Conservation (phyloP, 1,139 yeast genomes). For the Nadsonia starkeyi-henricii region DNA sequence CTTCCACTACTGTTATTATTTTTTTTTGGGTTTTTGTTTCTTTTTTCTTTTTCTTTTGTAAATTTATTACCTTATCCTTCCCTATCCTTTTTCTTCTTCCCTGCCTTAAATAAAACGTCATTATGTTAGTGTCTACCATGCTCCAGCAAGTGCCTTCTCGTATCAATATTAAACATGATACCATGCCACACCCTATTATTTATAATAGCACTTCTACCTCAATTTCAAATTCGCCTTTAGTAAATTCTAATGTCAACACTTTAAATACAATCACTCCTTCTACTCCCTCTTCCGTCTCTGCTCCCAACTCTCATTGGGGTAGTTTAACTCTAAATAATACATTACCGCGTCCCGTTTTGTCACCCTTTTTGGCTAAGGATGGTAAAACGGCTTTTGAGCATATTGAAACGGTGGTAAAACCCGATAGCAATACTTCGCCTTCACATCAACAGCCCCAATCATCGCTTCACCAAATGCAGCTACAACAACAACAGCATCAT, state of each 20-base stretch:
- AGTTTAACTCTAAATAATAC: background rate
- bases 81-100: too few relatives aligned
- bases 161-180: background rate
- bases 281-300: background rate
- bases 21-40: too few relatives aligned
- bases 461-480: too few relatives aligned
- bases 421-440: too few relatives aligned
- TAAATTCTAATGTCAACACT: background rate
- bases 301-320: background rate
- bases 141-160: background rate
- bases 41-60: too few relatives aligned
- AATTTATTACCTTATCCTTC: too few relatives aligned
- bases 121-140: background rate
- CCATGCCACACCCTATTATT: background rate
- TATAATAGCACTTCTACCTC: background rate
- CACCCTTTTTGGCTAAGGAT: background rate
- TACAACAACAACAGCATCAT: too few relatives aligned
- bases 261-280: background rate
- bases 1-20: too few relatives aligned
- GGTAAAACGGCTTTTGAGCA: background rate
- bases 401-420: background rate
- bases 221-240: background rate
- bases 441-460: too few relatives aligned
- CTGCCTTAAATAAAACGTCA: too few relatives aligned
- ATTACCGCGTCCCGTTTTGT: background rate